Evolutionary conservation across 495 filamentous ascomycete genomes (phyloP).

Genomic region (Platismatia glauca): DNA sequence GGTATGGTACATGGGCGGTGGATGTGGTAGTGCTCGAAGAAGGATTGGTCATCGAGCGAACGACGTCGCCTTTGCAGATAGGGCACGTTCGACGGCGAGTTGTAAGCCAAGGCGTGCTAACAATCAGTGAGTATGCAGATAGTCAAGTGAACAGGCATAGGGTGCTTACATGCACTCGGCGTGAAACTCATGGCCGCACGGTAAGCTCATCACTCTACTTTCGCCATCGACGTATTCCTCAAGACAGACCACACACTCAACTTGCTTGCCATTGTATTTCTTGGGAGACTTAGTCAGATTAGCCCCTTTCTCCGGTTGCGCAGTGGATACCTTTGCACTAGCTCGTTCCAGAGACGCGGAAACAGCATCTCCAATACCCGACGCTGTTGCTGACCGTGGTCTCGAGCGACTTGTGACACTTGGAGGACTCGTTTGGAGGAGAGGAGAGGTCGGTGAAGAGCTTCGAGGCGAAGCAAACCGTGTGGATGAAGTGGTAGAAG

Average conservation of each 20-base stretch:
- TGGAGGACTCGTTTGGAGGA: constrained; percentile 43
- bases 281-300: constrained; percentile 54
- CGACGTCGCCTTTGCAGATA: constrained; percentile 96
- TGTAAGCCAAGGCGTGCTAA: constrained; percentile 93
- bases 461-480: constrained; percentile 46
- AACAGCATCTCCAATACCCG: constrained; percentile 44
- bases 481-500: constrained; percentile 47
- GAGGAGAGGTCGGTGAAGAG: constrained; percentile 65
- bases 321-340: constrained; percentile 26
- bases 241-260: constrained; percentile 94
- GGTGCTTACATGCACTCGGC: constrained; percentile 92
- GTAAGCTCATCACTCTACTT: constrained; percentile 90
- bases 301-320: constrained; percentile 45
- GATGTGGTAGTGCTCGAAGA: constrained; percentile 40
- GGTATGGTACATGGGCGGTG: constrained; percentile 34
- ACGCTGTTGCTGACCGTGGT: constrained; percentile 57
- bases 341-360: constrained; percentile 32
- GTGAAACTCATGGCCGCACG: constrained; percentile 98
- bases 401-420: constrained; percentile 40
- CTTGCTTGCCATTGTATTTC: constrained; percentile 77
- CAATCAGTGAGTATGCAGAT: constrained; percentile 19
- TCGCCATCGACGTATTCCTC: constrained; percentile 96
- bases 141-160: not conserved
- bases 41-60: constrained; percentile 48
- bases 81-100: constrained; percentile 91